phyloP scores from a whole-genome alignment of 805 yeast genomes.

The Candida michaelii region DNA sequence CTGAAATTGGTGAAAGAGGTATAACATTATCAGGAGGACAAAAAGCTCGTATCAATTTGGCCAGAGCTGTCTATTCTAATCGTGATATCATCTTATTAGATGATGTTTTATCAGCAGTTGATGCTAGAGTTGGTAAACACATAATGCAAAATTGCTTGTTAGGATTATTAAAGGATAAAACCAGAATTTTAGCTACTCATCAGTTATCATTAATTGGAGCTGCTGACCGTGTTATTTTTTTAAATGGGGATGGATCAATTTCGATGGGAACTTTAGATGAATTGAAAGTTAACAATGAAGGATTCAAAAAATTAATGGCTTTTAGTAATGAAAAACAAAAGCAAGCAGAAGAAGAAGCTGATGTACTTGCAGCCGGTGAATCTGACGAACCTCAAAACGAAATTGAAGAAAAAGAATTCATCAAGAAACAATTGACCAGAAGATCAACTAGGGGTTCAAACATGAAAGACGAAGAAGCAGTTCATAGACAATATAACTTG shows the following conservation, averaged over 20 bases:
- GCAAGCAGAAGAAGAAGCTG: conserved; percentile 21
- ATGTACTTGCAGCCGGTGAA: conserved; percentile 19
- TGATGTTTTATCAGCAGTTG: conserved; percentile 39
- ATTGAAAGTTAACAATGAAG: conserved; percentile 22
- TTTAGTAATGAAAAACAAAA: conserved; percentile 20
- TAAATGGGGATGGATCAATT: conserved; percentile 33
- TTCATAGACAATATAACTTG: conserved; percentile 29
- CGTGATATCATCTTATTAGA: conserved; percentile 31
- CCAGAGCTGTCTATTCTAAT: conserved; percentile 35
- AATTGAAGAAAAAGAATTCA: conserved; percentile 19
- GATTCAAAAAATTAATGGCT: conserved; percentile 30
- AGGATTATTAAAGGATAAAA: conserved; percentile 27
- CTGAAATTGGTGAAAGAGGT: conserved; percentile 40
- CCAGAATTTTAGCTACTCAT: conserved; percentile 39
- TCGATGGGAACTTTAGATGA: conserved; percentile 31
- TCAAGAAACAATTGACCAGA: conserved; percentile 26
- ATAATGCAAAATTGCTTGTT: conserved; percentile 31
- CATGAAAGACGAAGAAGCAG: conserved; percentile 32
- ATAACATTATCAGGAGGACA: conserved; percentile 40
- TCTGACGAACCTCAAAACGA: conserved; percentile 9
- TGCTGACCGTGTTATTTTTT: conserved; percentile 30
- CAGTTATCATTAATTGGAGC: conserved; percentile 33
- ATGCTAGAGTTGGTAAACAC: conserved; percentile 39
- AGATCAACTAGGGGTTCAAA: conserved; percentile 16
- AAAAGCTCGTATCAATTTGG: conserved; percentile 36